These are phyloP conservation scores for Fraxinus americana DNA, from an alignment of 257 asterid genomes.

Conservation along the genomic window DNA sequence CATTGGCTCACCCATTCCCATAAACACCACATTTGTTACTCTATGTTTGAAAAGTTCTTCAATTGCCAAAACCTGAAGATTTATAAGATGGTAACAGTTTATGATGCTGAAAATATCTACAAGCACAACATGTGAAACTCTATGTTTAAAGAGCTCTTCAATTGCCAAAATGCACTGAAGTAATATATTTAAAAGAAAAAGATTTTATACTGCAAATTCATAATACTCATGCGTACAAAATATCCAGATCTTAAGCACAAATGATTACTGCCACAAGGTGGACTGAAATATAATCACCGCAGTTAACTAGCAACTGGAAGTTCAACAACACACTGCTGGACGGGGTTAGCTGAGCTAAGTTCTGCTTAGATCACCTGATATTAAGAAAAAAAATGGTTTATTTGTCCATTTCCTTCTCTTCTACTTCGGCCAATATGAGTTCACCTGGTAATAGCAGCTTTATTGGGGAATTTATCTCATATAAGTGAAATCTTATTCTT, in stretches of 20 bases:
- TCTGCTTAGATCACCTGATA: not conserved
- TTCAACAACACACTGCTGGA: conserved; percentile 9
- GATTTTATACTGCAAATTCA: not conserved
- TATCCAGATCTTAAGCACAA: not conserved
- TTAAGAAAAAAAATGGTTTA: too few relatives aligned
- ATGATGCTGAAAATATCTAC: not conserved
- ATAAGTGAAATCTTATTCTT: too few relatives aligned
- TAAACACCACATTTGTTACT: conserved; percentile 93
- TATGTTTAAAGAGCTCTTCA: conserved; percentile 2
- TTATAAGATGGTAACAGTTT: conserved; percentile 17
- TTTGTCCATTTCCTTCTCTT: too few relatives aligned
- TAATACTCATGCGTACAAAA: not conserved
- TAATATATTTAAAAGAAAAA: not conserved
- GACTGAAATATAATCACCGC: not conserved
- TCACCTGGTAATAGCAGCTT: too few relatives aligned
- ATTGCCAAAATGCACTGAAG: not conserved
- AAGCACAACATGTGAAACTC: not conserved
- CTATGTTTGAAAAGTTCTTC: conserved; percentile 86
- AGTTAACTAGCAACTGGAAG: not conserved
- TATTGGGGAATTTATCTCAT: too few relatives aligned
- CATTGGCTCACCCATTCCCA: conserved; percentile 99
- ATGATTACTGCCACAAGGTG: not conserved
- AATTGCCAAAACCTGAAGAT: conserved; percentile 81
- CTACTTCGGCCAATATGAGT: too few relatives aligned
- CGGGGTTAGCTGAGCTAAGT: conserved; percentile 7